Base-by-base conservation (phyloP, 2,329 filamentous ascomycete genomes). In the Sordariomycetes sp. region DNA sequence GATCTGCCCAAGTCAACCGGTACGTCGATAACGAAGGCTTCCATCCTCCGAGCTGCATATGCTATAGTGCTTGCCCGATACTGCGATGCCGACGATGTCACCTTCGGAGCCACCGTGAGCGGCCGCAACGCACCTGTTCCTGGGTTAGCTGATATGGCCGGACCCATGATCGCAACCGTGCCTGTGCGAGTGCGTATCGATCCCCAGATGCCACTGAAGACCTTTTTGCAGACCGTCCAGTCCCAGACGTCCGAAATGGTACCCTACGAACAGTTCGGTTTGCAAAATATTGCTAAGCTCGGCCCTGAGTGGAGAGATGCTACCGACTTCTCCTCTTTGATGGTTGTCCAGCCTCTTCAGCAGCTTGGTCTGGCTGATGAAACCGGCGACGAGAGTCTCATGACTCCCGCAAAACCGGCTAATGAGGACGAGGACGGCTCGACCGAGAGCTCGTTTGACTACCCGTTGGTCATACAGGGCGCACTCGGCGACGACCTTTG, bases 141-240 rank as follows among this genome's bases (percentile, higher is more conserved):
- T 2, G 48, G 46, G 6, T 42, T 58, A 1, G 44, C 47, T 6
- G 35, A 40, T 2, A 46, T 55, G 5, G 34, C 42, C 4, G 55
- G 51, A 2, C 53, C 54, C 4, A 48, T 47, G 1, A 51, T 58
- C 19, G 45, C 48, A 10, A 53, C 51, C 4, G 40, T 58, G 1
- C 53, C 53, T 6, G 33, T 53, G 2, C 42, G 50, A 11, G 32
- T 21, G 4, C 16, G 12, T 7, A 14, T 12, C 12, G 12, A 15
- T 15, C 6, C 6, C 6, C 12, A 6, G 12, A n/a, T 6, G 7
- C 6, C 25, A 12, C 6, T 27, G 12, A 6, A 6, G 6, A 15
- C 6, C 6, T n/a, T 27, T 6, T 15, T 27, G 6, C 5, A 9
- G 7, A 8, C 12, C 16, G 18, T 14, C 12, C 16, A 21, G 20